Percentiles rank a stretch among this genome's conserved stretches.
Evolutionary conservation across 2,329 filamentous ascomycete genomes (phyloP).

Genomic region (Botrytis fragariae): DNA sequence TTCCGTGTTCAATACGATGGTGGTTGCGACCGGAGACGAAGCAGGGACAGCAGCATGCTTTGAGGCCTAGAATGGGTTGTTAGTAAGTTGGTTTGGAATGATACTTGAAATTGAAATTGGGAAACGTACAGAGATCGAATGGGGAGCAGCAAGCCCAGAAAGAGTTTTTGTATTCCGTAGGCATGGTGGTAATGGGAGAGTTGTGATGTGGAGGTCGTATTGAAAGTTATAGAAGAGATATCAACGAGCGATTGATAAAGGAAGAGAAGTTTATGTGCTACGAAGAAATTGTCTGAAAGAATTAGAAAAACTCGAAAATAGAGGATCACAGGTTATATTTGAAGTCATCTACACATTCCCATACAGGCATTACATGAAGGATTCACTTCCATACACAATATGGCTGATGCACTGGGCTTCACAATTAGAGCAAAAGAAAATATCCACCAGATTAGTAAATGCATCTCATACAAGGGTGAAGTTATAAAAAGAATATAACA

Average conservation of each 20-base stretch:
- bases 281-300: neutral
- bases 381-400: neutral
- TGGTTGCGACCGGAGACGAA: conserved; percentile 20
- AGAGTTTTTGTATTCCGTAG: conserved; percentile 1
- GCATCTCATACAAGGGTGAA: neutral
- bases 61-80: neutral
- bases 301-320: neutral
- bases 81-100: neutral
- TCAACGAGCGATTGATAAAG: neutral
- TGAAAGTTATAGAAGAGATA: neutral
- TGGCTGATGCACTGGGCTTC: neutral
- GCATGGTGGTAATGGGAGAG: neutral
- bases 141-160: conserved; percentile 19
- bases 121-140: conserved; percentile 3
- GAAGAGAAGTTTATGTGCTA: neutral
- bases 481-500: conserved; percentile 5
- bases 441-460: neutral
- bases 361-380: neutral
- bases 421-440: neutral
- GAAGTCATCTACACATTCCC: neutral
- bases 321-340: neutral
- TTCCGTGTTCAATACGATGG: conserved; percentile 15
- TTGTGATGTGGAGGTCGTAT: neutral
- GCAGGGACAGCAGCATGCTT: conserved; percentile 19
- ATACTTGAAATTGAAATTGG: neutral